These are phyloP conservation scores for Leishmania martiniquensis DNA, from an alignment of 208 protist genomes.

Conservation along the genomic window DNA sequence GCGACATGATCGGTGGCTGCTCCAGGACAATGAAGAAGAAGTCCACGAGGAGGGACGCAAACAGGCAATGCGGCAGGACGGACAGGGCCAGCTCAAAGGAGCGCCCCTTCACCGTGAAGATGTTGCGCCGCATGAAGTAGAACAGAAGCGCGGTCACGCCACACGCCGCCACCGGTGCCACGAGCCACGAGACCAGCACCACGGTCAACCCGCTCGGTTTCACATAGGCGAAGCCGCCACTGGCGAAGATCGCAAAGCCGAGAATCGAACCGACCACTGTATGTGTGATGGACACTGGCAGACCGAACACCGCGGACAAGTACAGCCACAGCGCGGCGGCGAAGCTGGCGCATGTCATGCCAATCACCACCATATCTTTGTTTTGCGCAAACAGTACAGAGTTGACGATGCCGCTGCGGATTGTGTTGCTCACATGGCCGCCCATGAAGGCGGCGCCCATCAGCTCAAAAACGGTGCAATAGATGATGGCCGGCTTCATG, in stretches of 20 bases:
- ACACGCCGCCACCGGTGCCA: constrained; percentile 60
- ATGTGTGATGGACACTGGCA: constrained; percentile 86
- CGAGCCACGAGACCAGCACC: constrained; percentile 77
- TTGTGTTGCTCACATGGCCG: constrained; percentile 73
- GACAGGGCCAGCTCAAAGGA: constrained; percentile 64
- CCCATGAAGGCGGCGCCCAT: constrained; percentile 88
- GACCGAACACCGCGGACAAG: constrained; percentile 78
- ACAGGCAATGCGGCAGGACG: constrained; percentile 75
- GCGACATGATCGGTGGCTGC: constrained; percentile 68
- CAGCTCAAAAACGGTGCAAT: constrained; percentile 83
- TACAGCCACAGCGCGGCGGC: constrained; percentile 77
- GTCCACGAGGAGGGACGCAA: constrained; percentile 67
- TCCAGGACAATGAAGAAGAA: constrained; percentile 80
- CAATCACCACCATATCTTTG: constrained; percentile 68
- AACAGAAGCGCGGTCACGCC: constrained; percentile 69
- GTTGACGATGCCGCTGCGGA: constrained; percentile 79
- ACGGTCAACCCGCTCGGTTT: constrained; percentile 54
- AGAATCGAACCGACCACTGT: constrained; percentile 83
- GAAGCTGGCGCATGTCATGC: constrained; percentile 80
- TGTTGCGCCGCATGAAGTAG: constrained; percentile 55
- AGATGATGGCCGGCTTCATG: constrained; percentile 81
- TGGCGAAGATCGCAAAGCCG: constrained; percentile 70
- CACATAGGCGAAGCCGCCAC: constrained; percentile 54
- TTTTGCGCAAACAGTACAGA: constrained; percentile 64
- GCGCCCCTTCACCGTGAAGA: constrained; percentile 62